Conservation (phyloP, 345 rosid genomes). For the Alliaria petiolata region DNA sequence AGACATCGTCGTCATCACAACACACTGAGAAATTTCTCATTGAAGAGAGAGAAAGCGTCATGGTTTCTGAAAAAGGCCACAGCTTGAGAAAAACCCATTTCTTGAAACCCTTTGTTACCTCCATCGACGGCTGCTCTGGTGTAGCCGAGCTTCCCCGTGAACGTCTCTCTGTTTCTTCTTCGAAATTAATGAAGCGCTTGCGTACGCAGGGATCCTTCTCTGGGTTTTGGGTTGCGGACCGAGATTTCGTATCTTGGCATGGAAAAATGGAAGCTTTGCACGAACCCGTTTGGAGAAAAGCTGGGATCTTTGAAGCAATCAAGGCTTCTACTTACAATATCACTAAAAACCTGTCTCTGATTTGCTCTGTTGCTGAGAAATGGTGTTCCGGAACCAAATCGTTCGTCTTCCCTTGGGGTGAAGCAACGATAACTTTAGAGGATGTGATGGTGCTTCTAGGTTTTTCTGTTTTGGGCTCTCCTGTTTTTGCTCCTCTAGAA, state of each 20-base stretch:
- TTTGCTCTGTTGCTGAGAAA: slow-evolving; percentile 40
- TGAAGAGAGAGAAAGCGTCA: slow-evolving; percentile 40
- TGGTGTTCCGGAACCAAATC: slow-evolving; percentile 52
- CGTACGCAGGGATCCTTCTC: slow-evolving; percentile 8
- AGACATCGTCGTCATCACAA: not conserved
- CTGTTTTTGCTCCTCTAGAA: slow-evolving; percentile 23
- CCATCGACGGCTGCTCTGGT: not conserved
- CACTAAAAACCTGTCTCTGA: slow-evolving; percentile 8
- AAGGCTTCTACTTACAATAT: slow-evolving; percentile 34
- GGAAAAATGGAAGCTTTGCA: slow-evolving; percentile 34
- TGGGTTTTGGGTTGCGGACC: slow-evolving; percentile 33
- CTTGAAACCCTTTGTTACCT: slow-evolving; percentile 31
- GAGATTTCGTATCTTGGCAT: slow-evolving; percentile 39
- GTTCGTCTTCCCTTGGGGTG: slow-evolving; percentile 56
- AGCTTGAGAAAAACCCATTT: slow-evolving; percentile 38
- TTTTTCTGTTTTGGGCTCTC: slow-evolving; percentile 45
- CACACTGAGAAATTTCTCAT: not conserved
- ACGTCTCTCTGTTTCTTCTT: not conserved
- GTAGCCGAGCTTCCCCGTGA: slow-evolving; percentile 16
- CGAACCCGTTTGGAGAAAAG: slow-evolving; percentile 33
- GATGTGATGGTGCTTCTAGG: slow-evolving; percentile 45
- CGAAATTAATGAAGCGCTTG: slow-evolving; percentile 1
- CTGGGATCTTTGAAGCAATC: slow-evolving; percentile 50
- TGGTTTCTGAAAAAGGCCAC: slow-evolving; percentile 27
- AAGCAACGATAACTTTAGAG: slow-evolving; percentile 50